phyloP scores from a whole-genome alignment of 2,329 filamentous ascomycete genomes.

The Colletotrichum sp. region DNA sequence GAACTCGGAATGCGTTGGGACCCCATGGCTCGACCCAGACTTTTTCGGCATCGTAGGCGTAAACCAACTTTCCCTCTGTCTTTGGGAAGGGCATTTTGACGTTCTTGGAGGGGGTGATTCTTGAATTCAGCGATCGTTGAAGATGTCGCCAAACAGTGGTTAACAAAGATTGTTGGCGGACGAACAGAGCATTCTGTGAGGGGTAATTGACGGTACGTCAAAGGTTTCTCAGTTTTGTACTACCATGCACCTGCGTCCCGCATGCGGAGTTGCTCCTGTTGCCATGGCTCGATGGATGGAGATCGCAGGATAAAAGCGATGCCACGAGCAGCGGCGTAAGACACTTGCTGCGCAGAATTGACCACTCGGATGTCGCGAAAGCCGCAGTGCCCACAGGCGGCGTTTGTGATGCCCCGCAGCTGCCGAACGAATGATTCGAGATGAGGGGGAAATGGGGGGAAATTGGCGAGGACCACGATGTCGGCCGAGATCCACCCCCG shows the following conservation, averaged over 20 bases:
- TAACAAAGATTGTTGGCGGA: not conserved
- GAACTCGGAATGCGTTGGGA: slow-evolving; percentile 48
- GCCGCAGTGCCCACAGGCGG: slow-evolving; percentile 6
- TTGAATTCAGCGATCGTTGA: not conserved
- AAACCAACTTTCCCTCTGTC: slow-evolving; percentile 18
- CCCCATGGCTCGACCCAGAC: slow-evolving; percentile 57
- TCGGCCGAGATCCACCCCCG: not conserved
- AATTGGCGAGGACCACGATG: not conserved
- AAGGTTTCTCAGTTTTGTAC: not conserved
- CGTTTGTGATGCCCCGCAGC: slow-evolving; percentile 1
- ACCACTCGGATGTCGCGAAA: slow-evolving; percentile 13
- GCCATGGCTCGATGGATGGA: not conserved
- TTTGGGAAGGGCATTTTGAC: slow-evolving; percentile 1
- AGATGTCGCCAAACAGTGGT: not conserved
- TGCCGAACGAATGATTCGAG: not conserved
- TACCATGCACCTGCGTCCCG: not conserved
- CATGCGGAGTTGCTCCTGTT: slow-evolving; percentile 18
- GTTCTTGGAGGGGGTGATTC: not conserved
- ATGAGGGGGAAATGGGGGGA: not conserved
- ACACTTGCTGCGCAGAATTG: not conserved
- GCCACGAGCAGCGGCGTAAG: not conserved
- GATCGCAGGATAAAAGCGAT: not conserved
- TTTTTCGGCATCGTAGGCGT: slow-evolving; percentile 46
- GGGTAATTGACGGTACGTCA: not conserved
- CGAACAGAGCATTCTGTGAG: not conserved